These are phyloP conservation scores for Mycena latifolia DNA, from an alignment of 768 basidiomycete species.

Conservation along the genomic window DNA sequence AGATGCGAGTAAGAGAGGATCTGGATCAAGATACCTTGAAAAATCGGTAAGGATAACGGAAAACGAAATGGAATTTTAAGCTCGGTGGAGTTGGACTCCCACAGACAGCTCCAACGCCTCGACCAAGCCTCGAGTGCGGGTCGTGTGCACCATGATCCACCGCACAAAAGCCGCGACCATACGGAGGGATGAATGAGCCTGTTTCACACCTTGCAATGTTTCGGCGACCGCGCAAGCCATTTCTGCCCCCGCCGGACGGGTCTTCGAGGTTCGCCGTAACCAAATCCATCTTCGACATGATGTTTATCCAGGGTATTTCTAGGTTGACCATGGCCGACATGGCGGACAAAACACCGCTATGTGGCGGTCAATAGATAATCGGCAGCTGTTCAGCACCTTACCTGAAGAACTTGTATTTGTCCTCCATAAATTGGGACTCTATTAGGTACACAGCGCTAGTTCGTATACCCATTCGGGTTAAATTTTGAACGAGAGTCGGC, in stretches of 20 bases:
- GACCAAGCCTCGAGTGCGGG: neutral
- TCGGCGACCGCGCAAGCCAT: constrained; percentile 77
- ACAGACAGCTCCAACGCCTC: constrained; percentile 23
- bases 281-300: constrained; percentile 99
- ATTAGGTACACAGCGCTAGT: constrained; percentile 93
- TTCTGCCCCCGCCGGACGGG: constrained; percentile 70
- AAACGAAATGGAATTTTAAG: neutral
- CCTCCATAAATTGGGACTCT: constrained; percentile 99
- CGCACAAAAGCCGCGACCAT: constrained; percentile 2
- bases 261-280: constrained; percentile 78
- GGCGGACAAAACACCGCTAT: constrained; percentile 93
- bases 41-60: neutral
- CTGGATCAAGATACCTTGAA: constrained; percentile 91
- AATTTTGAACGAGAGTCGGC: constrained; percentile 85
- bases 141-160: constrained; percentile 15
- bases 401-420: constrained; percentile 98
- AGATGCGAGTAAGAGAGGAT: constrained; percentile 85
- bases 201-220: constrained; percentile 87
- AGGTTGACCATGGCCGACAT: constrained; percentile 99
- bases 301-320: constrained; percentile 96
- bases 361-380: constrained; percentile 18
- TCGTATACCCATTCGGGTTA: constrained; percentile 83
- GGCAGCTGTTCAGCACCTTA: constrained; percentile 39
- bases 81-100: constrained; percentile 15
- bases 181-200: neutral